phyloP scores from a whole-genome alignment of 2,329 filamentous ascomycete genomes.

The Paraconiothyrium brasiliense region DNA sequence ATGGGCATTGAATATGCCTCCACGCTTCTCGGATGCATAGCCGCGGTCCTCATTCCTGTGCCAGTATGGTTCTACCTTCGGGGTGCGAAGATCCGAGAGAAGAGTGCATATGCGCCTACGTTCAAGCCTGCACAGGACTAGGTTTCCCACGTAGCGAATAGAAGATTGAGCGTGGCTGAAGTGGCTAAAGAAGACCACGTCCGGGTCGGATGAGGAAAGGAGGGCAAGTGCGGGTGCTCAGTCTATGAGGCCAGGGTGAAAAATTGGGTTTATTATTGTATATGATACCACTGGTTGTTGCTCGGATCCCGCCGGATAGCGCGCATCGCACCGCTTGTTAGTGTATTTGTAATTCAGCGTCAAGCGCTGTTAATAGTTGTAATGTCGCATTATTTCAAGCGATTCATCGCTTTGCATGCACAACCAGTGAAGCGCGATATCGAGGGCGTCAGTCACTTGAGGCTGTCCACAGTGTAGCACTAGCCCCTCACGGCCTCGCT shows the following conservation, averaged over 20 bases:
- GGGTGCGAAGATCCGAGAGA: slow-evolving; percentile 56
- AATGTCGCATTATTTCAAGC: not conserved
- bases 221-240: not conserved
- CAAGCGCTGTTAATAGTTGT: not conserved
- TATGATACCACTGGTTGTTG: slow-evolving; percentile 8
- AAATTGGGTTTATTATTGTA: not conserved
- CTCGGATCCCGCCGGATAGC: not conserved
- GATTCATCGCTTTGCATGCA: not conserved
- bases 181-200: not conserved
- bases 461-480: not conserved
- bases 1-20: slow-evolving; percentile 61
- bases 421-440: not conserved
- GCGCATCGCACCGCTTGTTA: not conserved
- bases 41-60: slow-evolving; percentile 55
- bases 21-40: slow-evolving; percentile 57
- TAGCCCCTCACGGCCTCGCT: too few species aligned
- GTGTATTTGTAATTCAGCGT: not conserved
- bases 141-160: not conserved
- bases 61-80: slow-evolving; percentile 56
- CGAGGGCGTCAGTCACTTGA: not conserved
- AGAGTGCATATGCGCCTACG: slow-evolving; percentile 56
- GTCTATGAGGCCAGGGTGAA: not conserved
- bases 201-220: not conserved
- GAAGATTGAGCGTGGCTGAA: not conserved
- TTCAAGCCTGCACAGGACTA: slow-evolving; percentile 29